Percentiles rank a stretch among this genome's conserved stretches.
Evolutionary conservation across 768 basidiomycete genomes (phyloP).

Genomic region (Tricholoma hemisulphureum): DNA sequence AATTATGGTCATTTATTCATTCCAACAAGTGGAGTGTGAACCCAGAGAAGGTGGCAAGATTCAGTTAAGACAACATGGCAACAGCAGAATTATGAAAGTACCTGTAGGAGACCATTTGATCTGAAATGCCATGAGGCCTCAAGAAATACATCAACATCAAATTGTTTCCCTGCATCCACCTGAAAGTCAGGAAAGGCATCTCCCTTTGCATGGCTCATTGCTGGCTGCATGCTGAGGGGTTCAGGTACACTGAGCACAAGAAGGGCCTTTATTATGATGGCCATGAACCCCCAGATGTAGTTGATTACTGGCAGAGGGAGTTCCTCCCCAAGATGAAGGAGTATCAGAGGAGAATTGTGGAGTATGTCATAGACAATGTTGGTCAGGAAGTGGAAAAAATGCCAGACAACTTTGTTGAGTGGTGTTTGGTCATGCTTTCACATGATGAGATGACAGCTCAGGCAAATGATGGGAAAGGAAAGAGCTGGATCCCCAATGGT

Average conservation of each 20-base stretch:
- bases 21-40: background rate
- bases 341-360: slow-evolving; percentile 20
- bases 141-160: slow-evolving; percentile 31
- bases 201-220: slow-evolving; percentile 29
- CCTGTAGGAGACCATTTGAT: background rate
- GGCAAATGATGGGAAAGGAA: slow-evolving; percentile 33
- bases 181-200: slow-evolving; percentile 28
- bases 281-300: slow-evolving; percentile 27
- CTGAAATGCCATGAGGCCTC: slow-evolving; percentile 35
- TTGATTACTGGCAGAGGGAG: background rate
- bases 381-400: slow-evolving; percentile 7
- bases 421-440: slow-evolving; percentile 23
- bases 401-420: slow-evolving; percentile 13
- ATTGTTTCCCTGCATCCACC: too few species aligned
- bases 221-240: slow-evolving; percentile 20
- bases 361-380: slow-evolving; percentile 17
- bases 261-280: slow-evolving; percentile 38
- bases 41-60: background rate
- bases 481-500: slow-evolving; percentile 34
- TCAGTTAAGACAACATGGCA: background rate
- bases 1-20: background rate
- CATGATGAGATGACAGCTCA: slow-evolving; percentile 44
- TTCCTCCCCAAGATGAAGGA: background rate
- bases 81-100: background rate
- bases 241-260: slow-evolving; percentile 17